A percentile compares a stretch with the other conserved stretches of the same genome.
Conservation (phyloP, 257 asterid species). For the Scutellaria barbata region DNA sequence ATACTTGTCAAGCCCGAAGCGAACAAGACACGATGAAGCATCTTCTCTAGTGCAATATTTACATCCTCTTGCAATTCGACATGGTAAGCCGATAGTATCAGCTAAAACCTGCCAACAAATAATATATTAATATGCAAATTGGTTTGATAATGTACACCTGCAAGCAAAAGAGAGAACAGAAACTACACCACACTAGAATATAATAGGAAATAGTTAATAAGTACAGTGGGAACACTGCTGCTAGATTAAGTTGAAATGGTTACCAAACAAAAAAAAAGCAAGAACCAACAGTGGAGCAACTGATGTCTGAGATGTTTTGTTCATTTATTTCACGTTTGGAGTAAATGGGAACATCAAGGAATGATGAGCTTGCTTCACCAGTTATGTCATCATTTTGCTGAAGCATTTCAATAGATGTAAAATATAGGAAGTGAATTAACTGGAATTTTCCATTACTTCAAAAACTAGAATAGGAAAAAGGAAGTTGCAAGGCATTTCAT, state of each 20-base stretch:
- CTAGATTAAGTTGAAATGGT: constrained; percentile 11
- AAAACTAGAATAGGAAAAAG: background rate
- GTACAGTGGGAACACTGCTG: constrained; percentile 3
- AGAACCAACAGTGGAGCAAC: background rate
- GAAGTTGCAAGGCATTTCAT: background rate
- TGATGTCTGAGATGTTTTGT: background rate
- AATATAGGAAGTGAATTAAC: background rate
- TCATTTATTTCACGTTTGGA: background rate
- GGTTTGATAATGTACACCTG: constrained; percentile 9
- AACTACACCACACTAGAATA: constrained; percentile 2
- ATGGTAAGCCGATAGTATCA: constrained; percentile 85
- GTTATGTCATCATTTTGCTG: background rate
- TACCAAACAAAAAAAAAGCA: background rate
- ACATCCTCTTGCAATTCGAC: constrained; percentile 98
- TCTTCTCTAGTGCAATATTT: constrained; percentile 74
- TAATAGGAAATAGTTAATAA: background rate
- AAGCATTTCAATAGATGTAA: background rate
- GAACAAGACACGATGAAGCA: constrained; percentile 97
- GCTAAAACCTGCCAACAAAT: constrained; percentile 80
- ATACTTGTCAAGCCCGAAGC: constrained; percentile 87
- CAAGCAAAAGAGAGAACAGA: constrained; percentile 4
- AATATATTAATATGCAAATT: constrained; percentile 30
- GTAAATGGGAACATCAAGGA: constrained; percentile 10
- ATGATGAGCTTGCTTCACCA: constrained; percentile 14
- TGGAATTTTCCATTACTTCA: constrained; percentile 7